Base-by-base conservation (phyloP, 1,139 yeast genomes). In the Saccharomycopsis crataegensis region DNA sequence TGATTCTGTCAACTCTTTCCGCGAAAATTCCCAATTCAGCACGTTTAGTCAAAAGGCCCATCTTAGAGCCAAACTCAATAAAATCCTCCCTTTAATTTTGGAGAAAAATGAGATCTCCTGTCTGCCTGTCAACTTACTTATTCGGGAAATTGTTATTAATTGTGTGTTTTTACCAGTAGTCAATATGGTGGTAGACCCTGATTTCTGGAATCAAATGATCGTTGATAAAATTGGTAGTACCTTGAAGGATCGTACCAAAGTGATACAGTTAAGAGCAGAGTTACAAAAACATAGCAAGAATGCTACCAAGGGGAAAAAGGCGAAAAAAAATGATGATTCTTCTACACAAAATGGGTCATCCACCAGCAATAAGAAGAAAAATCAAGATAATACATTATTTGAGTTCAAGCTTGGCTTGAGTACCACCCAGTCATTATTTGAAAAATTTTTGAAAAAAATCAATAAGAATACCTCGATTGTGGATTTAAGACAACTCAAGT, bases 241-340 rank as follows among this genome's bases (percentile, higher is more conserved):
- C 32, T 72, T 91, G 62, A 82, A 82, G 59, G 94, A 89, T 62
- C 74, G 91, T 58, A 79, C 79, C 43, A 90, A 87, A 62, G 96
- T 90, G 0, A 80, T 83, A 59, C 79, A 81, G 60, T 74, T 90
- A 16, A 71, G 96, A 58, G 80, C 79, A 16, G 88, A 87, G 0
- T 71, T 91, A 48, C 85, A 83, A 58, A 76, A 80, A 59, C 91
- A 86, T 59, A 77, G 88, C 57, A 50, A 65, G 60, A 40, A 59
- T 60, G 41, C 58, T 51, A 40, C 50, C 7, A 49, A 38, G 12
- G 22, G 33, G 17, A 53, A 33, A 17, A 46, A 45, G 28, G 45
- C 50, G 49, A 36, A 47, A 33, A 43, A 46, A 22, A 49, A 11
- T 43, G 53, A 40, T 16, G 40, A n/a, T n/a, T 8, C 42, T 28